These are phyloP conservation scores for Bremia lactucae DNA, from an alignment of 352 stramenopile species.

Conservation along the genomic window DNA sequence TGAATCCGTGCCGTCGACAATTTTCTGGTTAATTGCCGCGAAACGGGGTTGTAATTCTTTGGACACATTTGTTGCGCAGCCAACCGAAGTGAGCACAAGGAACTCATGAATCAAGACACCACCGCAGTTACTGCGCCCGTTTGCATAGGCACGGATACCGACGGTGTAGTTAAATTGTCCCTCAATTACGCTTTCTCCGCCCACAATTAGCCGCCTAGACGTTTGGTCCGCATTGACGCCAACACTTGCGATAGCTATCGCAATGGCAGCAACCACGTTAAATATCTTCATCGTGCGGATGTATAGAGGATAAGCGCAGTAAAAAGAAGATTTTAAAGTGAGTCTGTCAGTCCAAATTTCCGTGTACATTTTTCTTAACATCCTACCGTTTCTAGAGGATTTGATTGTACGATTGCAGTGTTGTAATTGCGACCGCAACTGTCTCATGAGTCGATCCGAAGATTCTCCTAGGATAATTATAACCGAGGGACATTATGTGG, in stretches of 20 bases:
- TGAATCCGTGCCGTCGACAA: no score
- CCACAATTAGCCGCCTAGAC: background rate
- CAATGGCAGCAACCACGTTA: background rate
- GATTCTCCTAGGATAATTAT: no score
- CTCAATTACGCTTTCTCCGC: background rate
- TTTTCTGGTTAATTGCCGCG: no score
- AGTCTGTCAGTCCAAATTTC: no score
- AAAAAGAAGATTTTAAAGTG: background rate
- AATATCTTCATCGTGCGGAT: background rate
- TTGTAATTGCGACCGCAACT: no score
- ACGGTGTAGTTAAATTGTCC: slow-evolving; percentile 25
- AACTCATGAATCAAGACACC: slow-evolving; percentile 1
- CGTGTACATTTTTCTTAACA: no score
- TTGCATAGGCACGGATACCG: slow-evolving; percentile 8
- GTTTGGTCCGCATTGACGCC: background rate
- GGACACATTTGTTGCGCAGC: no score
- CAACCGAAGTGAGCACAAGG: background rate
- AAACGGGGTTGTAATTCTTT: no score
- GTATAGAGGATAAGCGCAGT: background rate
- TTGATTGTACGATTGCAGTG: no score
- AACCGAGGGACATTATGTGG: no score
- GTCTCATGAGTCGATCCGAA: no score
- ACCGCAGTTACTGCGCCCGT: slow-evolving; percentile 7
- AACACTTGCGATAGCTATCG: background rate
- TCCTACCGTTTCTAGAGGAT: no score